These are phyloP conservation scores for Hyphopichia wangnamkhiaoensis DNA, from an alignment of 1,139 yeast species.

Conservation along the genomic window DNA sequence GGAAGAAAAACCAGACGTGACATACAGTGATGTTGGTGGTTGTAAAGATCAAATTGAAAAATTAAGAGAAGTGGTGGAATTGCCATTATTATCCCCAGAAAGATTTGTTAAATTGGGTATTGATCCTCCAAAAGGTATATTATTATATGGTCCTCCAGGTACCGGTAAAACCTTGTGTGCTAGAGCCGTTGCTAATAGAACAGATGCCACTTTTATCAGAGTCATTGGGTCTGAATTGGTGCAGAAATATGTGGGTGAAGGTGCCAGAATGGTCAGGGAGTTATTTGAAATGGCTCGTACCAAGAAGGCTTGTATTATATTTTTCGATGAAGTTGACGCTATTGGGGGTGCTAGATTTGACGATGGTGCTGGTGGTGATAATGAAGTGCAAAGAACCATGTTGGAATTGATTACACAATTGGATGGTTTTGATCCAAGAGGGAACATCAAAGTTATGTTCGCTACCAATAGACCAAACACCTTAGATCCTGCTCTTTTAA, in stretches of 20 bases:
- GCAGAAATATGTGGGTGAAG: constrained; percentile 98
- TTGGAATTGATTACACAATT: constrained; percentile 94
- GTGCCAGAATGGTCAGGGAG: constrained; percentile 99
- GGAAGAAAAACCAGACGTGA: constrained; percentile 94
- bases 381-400: constrained; percentile 98
- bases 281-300: constrained; percentile 98
- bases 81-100: constrained; percentile 92
- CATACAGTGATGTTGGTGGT: constrained; percentile 93
- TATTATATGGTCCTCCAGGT: constrained; percentile 97
- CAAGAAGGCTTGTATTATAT: constrained; percentile 93
- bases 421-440: constrained; percentile 98
- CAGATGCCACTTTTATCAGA: constrained; percentile 96
- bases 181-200: constrained; percentile 96
- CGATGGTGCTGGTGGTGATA: constrained; percentile 99
- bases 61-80: constrained; percentile 93
- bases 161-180: constrained; percentile 98
- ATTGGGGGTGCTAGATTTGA: constrained; percentile 99
- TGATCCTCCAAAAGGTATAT: constrained; percentile 97
- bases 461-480: constrained; percentile 99
- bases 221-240: constrained; percentile 98
- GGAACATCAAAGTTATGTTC: constrained; percentile 97
- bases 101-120: constrained; percentile 94
- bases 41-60: constrained; percentile 98
- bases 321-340: constrained; percentile 97
- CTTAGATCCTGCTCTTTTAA: constrained; percentile 92